Evolutionary conservation across 1,139 yeast species (phyloP).

Genomic region (Protomyces gravidus): DNA sequence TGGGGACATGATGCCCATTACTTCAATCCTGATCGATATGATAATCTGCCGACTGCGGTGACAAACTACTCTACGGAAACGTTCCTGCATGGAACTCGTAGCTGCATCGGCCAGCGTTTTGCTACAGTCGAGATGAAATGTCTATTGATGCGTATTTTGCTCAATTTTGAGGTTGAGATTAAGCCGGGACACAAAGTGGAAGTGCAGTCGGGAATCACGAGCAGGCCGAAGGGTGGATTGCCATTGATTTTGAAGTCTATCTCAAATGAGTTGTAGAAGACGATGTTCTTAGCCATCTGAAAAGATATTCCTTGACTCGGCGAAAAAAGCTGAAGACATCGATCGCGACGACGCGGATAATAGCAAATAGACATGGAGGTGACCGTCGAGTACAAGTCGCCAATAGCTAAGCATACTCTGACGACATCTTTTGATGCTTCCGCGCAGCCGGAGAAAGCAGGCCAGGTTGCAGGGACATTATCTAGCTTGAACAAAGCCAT

Average conservation of each 20-base stretch:
- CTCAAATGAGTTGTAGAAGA: background rate
- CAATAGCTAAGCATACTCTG: background rate
- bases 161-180: conserved; percentile 29
- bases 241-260: conserved; percentile 31
- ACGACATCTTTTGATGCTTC: background rate
- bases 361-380: background rate
- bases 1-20: conserved; percentile 34
- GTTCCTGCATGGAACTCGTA: conserved; percentile 33
- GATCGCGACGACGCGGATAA: no score
- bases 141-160: conserved; percentile 30
- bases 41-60: conserved; percentile 26
- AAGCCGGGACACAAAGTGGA: conserved; percentile 28
- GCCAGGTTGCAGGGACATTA: background rate
- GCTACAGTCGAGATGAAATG: conserved; percentile 33
- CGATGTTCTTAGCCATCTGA: no score
- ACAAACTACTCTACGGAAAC: conserved; percentile 32
- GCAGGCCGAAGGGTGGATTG: conserved; percentile 31
- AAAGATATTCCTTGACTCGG: no score
- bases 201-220: conserved; percentile 28
- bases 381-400: background rate
- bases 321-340: no score
- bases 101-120: conserved; percentile 33
- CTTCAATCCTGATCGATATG: conserved; percentile 34
- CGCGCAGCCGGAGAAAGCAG: background rate
- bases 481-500: background rate